Evolutionary conservation across 2,329 filamentous ascomycete genomes (phyloP).

Genomic region (Fusarium virguliforme): DNA sequence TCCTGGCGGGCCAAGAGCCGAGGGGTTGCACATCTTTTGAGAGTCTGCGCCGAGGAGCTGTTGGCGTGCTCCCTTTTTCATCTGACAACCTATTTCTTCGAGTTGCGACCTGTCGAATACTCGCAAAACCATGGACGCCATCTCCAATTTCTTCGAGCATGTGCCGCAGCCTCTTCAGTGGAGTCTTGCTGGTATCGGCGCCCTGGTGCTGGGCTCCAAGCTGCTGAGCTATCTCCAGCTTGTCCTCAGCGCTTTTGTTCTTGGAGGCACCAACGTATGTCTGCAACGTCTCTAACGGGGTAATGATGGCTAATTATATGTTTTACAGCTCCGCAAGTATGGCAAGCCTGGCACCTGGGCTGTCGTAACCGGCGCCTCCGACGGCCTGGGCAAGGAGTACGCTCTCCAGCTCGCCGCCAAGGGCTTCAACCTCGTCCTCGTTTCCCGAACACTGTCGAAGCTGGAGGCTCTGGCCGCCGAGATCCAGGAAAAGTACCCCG

Average conservation of each 20-base stretch:
- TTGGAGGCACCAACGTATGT: conserved; percentile 75
- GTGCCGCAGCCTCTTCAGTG: conserved; percentile 65
- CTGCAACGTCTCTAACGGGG: background rate
- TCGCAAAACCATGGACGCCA: conserved; percentile 50
- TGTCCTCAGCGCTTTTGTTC: conserved; percentile 77
- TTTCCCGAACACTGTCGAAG: conserved; percentile 96
- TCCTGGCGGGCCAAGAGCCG: conserved; percentile 33
- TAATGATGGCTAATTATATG: background rate
- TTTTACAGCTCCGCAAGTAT: conserved; percentile 84
- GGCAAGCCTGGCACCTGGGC: conserved; percentile 95
- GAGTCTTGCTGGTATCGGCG: conserved; percentile 69
- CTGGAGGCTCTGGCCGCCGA: conserved; percentile 83
- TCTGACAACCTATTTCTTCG: conserved; percentile 1
- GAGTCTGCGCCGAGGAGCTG: conserved; percentile 15
- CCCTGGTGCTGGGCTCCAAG: conserved; percentile 71
- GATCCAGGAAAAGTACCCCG: conserved; percentile 79
- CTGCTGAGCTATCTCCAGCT: conserved; percentile 73
- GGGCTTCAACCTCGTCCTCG: conserved; percentile 94
- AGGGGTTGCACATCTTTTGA: conserved; percentile 42
- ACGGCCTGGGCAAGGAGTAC: conserved; percentile 97
- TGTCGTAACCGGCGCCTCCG: conserved; percentile 93
- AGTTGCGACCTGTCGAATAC: background rate
- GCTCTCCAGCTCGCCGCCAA: conserved; percentile 90
- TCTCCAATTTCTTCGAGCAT: conserved; percentile 49
- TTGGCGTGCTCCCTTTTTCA: background rate